Evolutionary conservation across 2,329 filamentous ascomycete species (phyloP).

Genomic region (Cyphellophora europaea): DNA sequence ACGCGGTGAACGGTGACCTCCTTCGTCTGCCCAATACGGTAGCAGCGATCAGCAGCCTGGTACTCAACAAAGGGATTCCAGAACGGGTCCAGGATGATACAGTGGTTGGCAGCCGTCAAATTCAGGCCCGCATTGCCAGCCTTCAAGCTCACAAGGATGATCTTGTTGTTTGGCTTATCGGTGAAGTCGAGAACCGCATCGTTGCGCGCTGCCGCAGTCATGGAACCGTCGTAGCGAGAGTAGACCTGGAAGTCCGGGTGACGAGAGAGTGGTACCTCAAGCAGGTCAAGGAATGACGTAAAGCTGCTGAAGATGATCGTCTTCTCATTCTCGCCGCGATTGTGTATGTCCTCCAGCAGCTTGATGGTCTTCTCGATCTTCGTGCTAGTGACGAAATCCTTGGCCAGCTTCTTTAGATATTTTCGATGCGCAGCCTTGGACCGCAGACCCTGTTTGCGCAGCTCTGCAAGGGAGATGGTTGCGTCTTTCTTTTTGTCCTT

Average conservation of each 20-base stretch:
- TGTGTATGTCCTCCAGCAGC: slow-evolving; percentile 45
- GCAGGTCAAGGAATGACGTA: slow-evolving; percentile 66
- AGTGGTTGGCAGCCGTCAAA: slow-evolving; percentile 69
- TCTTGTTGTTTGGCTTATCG: slow-evolving; percentile 47
- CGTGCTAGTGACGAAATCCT: slow-evolving; percentile 63
- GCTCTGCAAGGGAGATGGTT: slow-evolving; percentile 45
- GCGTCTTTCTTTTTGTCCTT: slow-evolving; percentile 29
- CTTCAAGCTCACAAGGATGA: slow-evolving; percentile 72
- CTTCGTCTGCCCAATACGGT: slow-evolving; percentile 72
- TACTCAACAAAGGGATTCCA: slow-evolving; percentile 82
- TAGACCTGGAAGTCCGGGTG: slow-evolving; percentile 40
- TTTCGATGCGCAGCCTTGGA: slow-evolving; percentile 56
- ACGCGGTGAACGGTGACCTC: slow-evolving; percentile 73
- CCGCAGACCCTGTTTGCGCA: slow-evolving; percentile 58
- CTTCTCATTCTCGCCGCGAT: slow-evolving; percentile 54
- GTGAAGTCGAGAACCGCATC: slow-evolving; percentile 60
- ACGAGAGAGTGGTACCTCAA: slow-evolving; percentile 57
- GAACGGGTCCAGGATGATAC: slow-evolving; percentile 87
- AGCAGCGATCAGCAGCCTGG: slow-evolving; percentile 81
- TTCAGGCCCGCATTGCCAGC: slow-evolving; percentile 83
- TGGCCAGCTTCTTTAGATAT: slow-evolving; percentile 60
- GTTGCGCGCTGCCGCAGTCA: slow-evolving; percentile 58
- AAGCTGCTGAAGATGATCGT: slow-evolving; percentile 77
- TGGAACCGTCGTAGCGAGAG: slow-evolving; percentile 67
- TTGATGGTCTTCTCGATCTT: slow-evolving; percentile 64